Base-by-base conservation (phyloP, 2,329 filamentous ascomycete species). In the Cadophora sp. region DNA sequence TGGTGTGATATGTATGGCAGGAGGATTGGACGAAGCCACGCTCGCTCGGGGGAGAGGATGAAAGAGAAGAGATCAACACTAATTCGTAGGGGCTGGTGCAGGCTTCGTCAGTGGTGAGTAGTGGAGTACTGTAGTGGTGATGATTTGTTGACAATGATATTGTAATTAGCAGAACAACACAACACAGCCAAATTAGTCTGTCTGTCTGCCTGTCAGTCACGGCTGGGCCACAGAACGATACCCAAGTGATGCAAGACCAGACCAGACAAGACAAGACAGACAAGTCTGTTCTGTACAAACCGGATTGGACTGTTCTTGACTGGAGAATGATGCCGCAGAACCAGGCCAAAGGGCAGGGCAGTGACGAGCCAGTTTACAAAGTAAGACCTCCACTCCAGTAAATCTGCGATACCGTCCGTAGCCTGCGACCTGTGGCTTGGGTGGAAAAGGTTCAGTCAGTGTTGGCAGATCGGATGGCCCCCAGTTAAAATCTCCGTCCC, bases 381-480 rank as follows among this genome's bases (percentile, higher is more conserved):
- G n/a, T n/a, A 34, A 5, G 31, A 34, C 31, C 31, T 34, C 3
- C 37, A n/a, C 43, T 22, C 8, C 19, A n/a, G 43, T 22, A n/a
- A 48, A 22, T 48, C 43, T 22, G 22, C 43, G 43, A 48, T 48
- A 48, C 7, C 43, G 43, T 22, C 19, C 43, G 43, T 48, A 24
- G 22, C n/a, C 55, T 24, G 29, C 29, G 29, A 34, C 55, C 55
- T 11, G 55, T 58, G 55, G 51, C 51, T 31, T 55, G 4, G 43
- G n/a, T 2, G 11, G 11, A 48, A 11, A 22, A 48, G 6, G 40
- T 34, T 34, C 31, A 43, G 31, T 8, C 9, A 59, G 56, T 9
- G 56, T 37, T 58, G 55, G 31, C 55, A 58, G 55, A 58, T 59
- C 31, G n/a, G 56, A 59, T 59, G 8, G 56, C 56, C 34, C 56